phyloP scores from a whole-genome alignment of 345 rosid genomes.

The Bruguiera parviflora region DNA sequence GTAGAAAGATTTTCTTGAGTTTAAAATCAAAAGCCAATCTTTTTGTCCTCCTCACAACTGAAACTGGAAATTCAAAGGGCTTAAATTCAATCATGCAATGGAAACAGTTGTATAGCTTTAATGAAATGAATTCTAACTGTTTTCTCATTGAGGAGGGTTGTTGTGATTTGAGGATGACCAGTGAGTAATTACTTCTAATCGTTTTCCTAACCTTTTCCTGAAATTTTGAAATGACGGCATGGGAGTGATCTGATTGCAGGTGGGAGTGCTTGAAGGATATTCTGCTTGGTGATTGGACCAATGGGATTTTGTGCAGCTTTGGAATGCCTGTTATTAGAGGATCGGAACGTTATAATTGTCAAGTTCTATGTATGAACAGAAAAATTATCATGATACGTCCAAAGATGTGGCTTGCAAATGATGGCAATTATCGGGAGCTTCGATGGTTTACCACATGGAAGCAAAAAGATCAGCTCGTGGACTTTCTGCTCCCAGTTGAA shows the following conservation, averaged over 20 bases:
- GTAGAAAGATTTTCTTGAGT: no score
- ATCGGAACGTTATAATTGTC: conserved; percentile 93
- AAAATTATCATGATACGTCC: conserved; percentile 89
- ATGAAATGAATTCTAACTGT: no score
- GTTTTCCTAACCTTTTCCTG: not conserved
- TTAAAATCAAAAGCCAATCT: no score
- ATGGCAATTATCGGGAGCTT: conserved; percentile 82
- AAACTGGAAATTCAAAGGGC: no score
- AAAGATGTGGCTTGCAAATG: conserved; percentile 91
- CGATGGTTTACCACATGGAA: conserved; percentile 95
- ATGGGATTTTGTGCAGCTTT: conserved; percentile 81
- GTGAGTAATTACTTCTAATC: no score
- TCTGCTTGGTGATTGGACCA: conserved; percentile 75
- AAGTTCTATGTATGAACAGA: conserved; percentile 73
- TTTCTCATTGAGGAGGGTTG: no score
- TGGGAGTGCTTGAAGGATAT: conserved; percentile 96
- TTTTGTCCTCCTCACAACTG: no score
- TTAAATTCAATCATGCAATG: no score
- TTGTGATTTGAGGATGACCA: no score
- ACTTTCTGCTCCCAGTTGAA: conserved; percentile 71
- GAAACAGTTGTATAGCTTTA: no score
- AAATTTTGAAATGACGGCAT: not conserved
- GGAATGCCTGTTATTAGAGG: conserved; percentile 92
- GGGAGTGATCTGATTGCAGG: conserved; percentile 34
- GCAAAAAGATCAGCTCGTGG: conserved; percentile 60